Base-by-base conservation (phyloP, 192 early-diverging fungal species). In the Podila horticola region DNA sequence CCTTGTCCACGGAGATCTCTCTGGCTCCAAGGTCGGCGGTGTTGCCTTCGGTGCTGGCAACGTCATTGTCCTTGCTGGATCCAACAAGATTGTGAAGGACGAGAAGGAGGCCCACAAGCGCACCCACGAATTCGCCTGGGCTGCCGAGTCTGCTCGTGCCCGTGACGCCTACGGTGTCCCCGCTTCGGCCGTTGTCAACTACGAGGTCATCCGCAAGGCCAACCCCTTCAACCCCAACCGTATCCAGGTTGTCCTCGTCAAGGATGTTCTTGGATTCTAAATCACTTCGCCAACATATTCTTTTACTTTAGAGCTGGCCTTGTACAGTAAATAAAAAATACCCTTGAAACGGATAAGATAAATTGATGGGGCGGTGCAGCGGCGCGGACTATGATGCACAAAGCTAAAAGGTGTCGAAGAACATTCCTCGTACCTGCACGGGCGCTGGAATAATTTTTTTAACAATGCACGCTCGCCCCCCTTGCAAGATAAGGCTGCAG, bases 71-170 rank as follows among this genome's bases (percentile, higher is more conserved):
- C 29, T 71, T 58, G 36, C 71, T n/a, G 72, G 72, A 33, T 34
- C 72, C 24, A 74, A 74, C 48, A 74, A 74, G 49, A 74, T 74
- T 38, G 72, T 74, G n/a, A 74, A 69, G 45, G 72, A 74, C 38
- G n/a, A 50, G 41, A 22, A 33, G 13, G 72, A 68, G 30, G 72
- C 72, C n/a, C 5, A 28, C 52, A 74, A 74, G 70, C 66, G 72
- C n/a, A 58, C 59, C 28, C 28, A 52, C 17, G 68, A 74, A 51
- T 74, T 45, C 28, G 71, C 72, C 20, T 52, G n/a, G 58, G 48
- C 19, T 12, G 52, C 48, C 13, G 72, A 74, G 51, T 62, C 51
- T 49, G 72, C 72, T 17, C 72, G 72, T 48, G 72, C 48, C 5
- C 72, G 72, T 29, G 50, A 68, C 22, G 33, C 69, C 52, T 74